A percentile compares a stretch with the other conserved stretches of the same genome.
These are phyloP conservation scores for Paecilomyces variotii DNA, from an alignment of 2,329 filamentous ascomycete species.

Conservation along the genomic window DNA sequence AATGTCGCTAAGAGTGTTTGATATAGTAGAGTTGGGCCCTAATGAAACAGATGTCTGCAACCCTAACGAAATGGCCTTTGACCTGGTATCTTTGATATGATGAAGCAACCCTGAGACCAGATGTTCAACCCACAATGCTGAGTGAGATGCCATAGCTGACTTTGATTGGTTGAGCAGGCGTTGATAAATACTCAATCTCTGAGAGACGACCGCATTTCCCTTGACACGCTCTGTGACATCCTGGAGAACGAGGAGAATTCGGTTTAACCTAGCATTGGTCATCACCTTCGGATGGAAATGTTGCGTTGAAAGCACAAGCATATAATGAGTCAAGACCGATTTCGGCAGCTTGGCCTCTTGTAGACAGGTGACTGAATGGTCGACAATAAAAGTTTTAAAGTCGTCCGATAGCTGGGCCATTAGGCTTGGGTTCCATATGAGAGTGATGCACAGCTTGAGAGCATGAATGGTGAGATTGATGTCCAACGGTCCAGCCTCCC, in stretches of 20 bases:
- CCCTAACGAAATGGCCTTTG: slow-evolving; percentile 65
- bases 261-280: slow-evolving; percentile 61
- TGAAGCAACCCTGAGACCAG: slow-evolving; percentile 77
- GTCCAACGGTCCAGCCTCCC: slow-evolving; percentile 49
- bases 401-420: slow-evolving; percentile 65
- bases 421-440: slow-evolving; percentile 67
- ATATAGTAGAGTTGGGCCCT: slow-evolving; percentile 60
- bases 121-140: slow-evolving; percentile 71
- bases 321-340: slow-evolving; percentile 66
- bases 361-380: slow-evolving; percentile 68
- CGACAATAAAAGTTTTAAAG: slow-evolving; percentile 71
- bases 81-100: slow-evolving; percentile 65
- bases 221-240: slow-evolving; percentile 64
- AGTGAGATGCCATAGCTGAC: slow-evolving; percentile 59
- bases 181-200: slow-evolving; percentile 70
- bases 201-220: slow-evolving; percentile 72
- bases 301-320: slow-evolving; percentile 73
- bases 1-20: slow-evolving; percentile 52
- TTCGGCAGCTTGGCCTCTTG: slow-evolving; percentile 64
- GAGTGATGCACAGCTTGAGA: slow-evolving; percentile 65
- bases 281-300: slow-evolving; percentile 69
- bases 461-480: slow-evolving; percentile 68
- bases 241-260: slow-evolving; percentile 62
- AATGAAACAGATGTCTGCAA: slow-evolving; percentile 61
- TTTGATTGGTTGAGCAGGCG: slow-evolving; percentile 66